Percentiles rank a stretch among this genome's conserved stretches.
Evolutionary conservation across 2,329 filamentous ascomycete species (phyloP).

Genomic region (Fusarium sp.): DNA sequence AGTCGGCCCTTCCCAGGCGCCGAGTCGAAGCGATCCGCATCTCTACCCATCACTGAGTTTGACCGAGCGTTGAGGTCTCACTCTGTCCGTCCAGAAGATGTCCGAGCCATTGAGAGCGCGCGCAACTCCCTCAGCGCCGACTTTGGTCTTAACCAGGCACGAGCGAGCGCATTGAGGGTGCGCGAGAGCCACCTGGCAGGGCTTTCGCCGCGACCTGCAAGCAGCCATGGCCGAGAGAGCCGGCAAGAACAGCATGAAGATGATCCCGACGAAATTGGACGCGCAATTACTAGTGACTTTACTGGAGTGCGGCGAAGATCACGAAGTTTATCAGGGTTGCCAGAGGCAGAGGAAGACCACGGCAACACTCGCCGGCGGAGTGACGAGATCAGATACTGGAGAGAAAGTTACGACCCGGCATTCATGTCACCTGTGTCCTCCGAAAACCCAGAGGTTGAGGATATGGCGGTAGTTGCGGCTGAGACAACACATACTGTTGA

Average conservation of each 20-base stretch:
- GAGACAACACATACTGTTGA: conserved; percentile 50
- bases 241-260: conserved; percentile 53
- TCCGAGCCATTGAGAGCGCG: conserved; percentile 64
- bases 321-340: conserved; percentile 68
- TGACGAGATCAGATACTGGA: conserved; percentile 74
- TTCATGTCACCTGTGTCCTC: conserved; percentile 66
- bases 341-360: conserved; percentile 52
- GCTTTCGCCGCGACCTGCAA: conserved; percentile 72
- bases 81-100: conserved; percentile 68
- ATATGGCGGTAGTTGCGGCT: conserved; percentile 42
- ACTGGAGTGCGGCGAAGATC: conserved; percentile 65
- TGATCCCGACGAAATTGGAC: conserved; percentile 68
- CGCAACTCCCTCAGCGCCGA: conserved; percentile 66
- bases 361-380: conserved; percentile 63
- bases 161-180: conserved; percentile 39
- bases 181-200: conserved; percentile 62
- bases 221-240: conserved; percentile 65
- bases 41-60: conserved; percentile 70
- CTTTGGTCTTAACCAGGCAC: conserved; percentile 51
- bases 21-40: conserved; percentile 67
- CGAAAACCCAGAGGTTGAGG: conserved; percentile 54
- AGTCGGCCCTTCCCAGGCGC: conserved; percentile 49
- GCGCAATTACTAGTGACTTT: conserved; percentile 69
- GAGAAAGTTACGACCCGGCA: conserved; percentile 68
- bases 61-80: conserved; percentile 72